A percentile compares a stretch with the other conserved stretches of the same genome.
Evolutionary conservation across 192 early-diverging fungal species (phyloP).

Genomic region (Coemansia umbellata): DNA sequence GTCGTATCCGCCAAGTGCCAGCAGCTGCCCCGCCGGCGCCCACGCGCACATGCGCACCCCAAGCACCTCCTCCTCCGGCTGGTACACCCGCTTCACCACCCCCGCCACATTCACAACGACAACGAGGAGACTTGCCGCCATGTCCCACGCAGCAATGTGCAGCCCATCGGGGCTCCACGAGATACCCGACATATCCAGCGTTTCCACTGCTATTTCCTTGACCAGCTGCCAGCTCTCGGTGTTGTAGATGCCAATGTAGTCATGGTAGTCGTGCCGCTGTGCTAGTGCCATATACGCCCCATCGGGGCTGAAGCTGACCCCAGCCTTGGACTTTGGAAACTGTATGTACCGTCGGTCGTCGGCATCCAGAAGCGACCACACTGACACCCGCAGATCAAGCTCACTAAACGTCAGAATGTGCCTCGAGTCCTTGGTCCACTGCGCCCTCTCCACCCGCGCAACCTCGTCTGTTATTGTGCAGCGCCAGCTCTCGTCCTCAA

Average conservation of each 20-base stretch:
- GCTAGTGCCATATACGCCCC: slow-evolving; percentile 35
- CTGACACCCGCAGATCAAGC: slow-evolving; percentile 44
- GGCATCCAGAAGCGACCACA: slow-evolving; percentile 34
- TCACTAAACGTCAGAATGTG: slow-evolving; percentile 47
- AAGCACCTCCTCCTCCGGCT: slow-evolving; percentile 6
- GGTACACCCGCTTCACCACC: slow-evolving; percentile 20
- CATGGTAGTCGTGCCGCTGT: slow-evolving; percentile 49
- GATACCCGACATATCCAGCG: slow-evolving; percentile 20
- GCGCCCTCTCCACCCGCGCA: slow-evolving; percentile 19
- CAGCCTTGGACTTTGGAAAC: slow-evolving; percentile 24
- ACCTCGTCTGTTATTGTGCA: slow-evolving; percentile 41
- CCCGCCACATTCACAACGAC: slow-evolving; percentile 32
- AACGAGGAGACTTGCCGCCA: slow-evolving; percentile 10
- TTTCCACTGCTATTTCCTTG: slow-evolving; percentile 24
- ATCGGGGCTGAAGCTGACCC: slow-evolving; percentile 32
- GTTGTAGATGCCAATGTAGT: slow-evolving; percentile 39
- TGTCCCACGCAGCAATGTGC: slow-evolving; percentile 38
- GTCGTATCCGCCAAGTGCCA: slow-evolving; percentile 40
- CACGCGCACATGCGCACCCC: slow-evolving; percentile 31
- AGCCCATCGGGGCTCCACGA: slow-evolving; percentile 43
- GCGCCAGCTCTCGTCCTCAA: slow-evolving; percentile 37
- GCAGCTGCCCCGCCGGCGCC: slow-evolving; percentile 35
- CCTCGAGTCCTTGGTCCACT: slow-evolving; percentile 30
- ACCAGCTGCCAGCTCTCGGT: slow-evolving; percentile 33
- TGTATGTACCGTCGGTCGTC: slow-evolving; percentile 39